These are phyloP conservation scores for Fistulifera solaris DNA, from an alignment of 108 stramenopile genomes.

Conservation along the genomic window DNA sequence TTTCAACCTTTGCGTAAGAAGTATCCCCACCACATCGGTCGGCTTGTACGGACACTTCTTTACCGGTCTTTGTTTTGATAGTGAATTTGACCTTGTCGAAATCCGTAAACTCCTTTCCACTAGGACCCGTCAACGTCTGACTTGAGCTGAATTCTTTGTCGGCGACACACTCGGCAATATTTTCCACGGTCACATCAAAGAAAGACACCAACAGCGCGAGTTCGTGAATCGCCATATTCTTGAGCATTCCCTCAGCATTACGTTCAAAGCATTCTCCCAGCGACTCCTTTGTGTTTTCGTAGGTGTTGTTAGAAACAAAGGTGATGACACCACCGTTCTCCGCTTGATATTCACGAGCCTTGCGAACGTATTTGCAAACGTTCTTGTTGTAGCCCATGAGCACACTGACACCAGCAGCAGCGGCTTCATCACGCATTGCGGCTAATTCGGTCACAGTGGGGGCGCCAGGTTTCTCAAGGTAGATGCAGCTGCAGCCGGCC, in stretches of 20 bases:
- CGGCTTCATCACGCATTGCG: slow-evolving; percentile 59
- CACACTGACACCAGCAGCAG: slow-evolving; percentile 68
- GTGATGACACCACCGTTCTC: slow-evolving; percentile 69
- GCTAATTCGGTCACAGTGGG: slow-evolving; percentile 79
- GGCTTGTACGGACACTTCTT: slow-evolving; percentile 69
- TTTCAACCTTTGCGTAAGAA: slow-evolving; percentile 77
- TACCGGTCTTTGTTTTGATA: slow-evolving; percentile 88
- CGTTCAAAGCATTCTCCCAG: slow-evolving; percentile 92
- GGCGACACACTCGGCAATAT: slow-evolving; percentile 65
- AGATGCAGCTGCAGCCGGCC: slow-evolving; percentile 28
- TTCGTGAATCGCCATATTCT: slow-evolving; percentile 95
- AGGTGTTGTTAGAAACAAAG: slow-evolving; percentile 87
- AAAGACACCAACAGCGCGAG: slow-evolving; percentile 81
- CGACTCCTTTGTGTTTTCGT: slow-evolving; percentile 77
- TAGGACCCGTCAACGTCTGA: slow-evolving; percentile 73
- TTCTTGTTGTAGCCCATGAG: slow-evolving; percentile 93
- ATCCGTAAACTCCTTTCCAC: slow-evolving; percentile 72
- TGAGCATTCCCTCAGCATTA: slow-evolving; percentile 89
- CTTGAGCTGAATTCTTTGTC: slow-evolving; percentile 81
- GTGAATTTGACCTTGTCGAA: slow-evolving; percentile 92
- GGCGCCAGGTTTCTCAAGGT: slow-evolving; percentile 89
- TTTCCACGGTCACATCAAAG: slow-evolving; percentile 84
- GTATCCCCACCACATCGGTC: slow-evolving; percentile 84
- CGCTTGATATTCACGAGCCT: slow-evolving; percentile 70
- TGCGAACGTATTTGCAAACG: slow-evolving; percentile 85